Evolutionary conservation across 129 eudicot species (phyloP), one percentile per base, ranked within the genome.

Genomic region (Heracleum sosnowskyi): DNA sequence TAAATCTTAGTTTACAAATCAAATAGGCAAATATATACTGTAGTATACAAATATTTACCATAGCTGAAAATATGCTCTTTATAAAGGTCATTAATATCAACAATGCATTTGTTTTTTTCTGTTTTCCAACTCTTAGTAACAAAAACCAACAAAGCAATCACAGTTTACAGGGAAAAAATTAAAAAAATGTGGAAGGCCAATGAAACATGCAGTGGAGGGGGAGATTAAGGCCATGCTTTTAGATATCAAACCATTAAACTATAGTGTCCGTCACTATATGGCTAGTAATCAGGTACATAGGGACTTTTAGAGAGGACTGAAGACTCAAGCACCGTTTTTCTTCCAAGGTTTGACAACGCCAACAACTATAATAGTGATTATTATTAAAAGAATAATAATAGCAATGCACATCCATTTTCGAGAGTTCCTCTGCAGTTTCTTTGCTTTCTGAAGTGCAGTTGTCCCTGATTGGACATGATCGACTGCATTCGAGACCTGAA

Each of bases 391-490:
- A 73, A 93, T 84, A 57, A 93, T 85, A 76, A 89, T 91, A n/a
- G 97, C 96, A 75, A 89, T 75, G 84, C 97, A 93, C 91, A 86
- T 91, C 85, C 97, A 91, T 86, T 93, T 93, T 76, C 93, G 82
- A 76, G 95, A 86, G 29, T 85, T 89, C 91, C 75, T 93, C 86
- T 93, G 97, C 46, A 91, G 91, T 88, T 77, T 88, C 89, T 86
- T 91, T 85, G 98, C 98, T 20, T 82, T 88, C 69, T 85, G 90
- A 68, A 93, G 88, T 60, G 97, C 98, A 85, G 84, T 88, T 80
- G 90, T 91, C 83, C 97, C 98, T 36, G 88, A 79, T 79, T 91
- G 92, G 87, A 93, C 98, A 79, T 88, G 93, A 77, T 91, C 96
- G 49, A 93, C 96, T 74, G 97, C 86, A 77, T 87, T 93, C 45